Percentiles rank a stretch among this genome's conserved stretches.
phyloP scores from a whole-genome alignment of 176 grass and related monocot species.

The Musa troglodytarum region DNA sequence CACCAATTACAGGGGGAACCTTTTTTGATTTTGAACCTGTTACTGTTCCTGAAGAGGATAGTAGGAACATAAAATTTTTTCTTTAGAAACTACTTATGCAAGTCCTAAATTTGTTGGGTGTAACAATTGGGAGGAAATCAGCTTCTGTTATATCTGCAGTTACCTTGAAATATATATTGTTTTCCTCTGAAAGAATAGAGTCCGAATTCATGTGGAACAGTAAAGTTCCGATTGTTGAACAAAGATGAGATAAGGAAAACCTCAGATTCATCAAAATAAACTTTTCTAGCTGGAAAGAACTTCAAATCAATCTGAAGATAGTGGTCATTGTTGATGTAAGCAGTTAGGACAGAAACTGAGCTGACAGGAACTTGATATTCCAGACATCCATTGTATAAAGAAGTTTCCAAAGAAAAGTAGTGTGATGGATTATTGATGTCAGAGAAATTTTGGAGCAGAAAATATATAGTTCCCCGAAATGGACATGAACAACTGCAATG shows the following conservation, averaged over 20 bases:
- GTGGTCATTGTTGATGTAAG: neutral
- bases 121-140: neutral
- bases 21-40: conserved; percentile 22
- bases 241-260: neutral
- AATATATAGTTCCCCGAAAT: neutral
- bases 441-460: neutral
- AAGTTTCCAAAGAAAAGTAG: neutral
- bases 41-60: neutral
- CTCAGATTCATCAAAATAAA: neutral
- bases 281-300: neutral
- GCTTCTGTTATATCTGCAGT: neutral
- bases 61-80: neutral
- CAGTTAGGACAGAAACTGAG: neutral
- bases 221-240: neutral
- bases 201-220: neutral
- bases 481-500: neutral
- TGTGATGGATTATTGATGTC: neutral
- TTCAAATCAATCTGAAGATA: conserved; percentile 1
- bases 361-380: neutral
- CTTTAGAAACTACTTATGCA: neutral
- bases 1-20: conserved; percentile 42
- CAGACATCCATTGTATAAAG: neutral
- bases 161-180: neutral
- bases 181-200: neutral
- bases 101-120: neutral